These are phyloP conservation scores for Plasmodium gonderi DNA, from an alignment of 169 alveolate species.

Conservation along the genomic window DNA sequence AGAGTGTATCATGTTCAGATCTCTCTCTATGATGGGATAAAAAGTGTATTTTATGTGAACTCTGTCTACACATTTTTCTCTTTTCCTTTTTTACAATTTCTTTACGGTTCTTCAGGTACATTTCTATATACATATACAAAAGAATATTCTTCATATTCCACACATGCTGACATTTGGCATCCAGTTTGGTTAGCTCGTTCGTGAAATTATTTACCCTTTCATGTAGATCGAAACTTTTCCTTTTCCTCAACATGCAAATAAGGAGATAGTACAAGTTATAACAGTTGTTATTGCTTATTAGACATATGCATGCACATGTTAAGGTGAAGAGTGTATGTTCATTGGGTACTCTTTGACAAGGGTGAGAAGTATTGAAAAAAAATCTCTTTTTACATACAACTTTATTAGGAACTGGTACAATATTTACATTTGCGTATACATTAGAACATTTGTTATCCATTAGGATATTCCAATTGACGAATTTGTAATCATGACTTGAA, in stretches of 20 bases:
- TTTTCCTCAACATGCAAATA: background rate
- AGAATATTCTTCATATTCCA: constrained; percentile 50
- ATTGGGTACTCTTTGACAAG: no score
- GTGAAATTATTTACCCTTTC: constrained; percentile 11
- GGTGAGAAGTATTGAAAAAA: no score
- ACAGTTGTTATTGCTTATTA: constrained; percentile 31
- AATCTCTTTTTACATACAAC: no score
- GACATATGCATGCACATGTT: constrained; percentile 43
- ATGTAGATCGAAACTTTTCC: background rate
- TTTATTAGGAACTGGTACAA: no score
- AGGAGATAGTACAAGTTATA: constrained; percentile 33
- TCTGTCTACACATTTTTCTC: background rate
- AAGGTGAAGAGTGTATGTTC: background rate
- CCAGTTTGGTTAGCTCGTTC: constrained; percentile 30
- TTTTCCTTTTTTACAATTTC: background rate
- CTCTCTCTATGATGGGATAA: background rate
- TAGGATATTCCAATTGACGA: background rate
- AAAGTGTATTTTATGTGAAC: background rate
- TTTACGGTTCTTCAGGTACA: background rate
- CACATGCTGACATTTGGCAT: constrained; percentile 34
- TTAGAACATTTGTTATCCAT: no score
- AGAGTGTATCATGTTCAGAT: background rate
- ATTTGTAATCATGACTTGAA: no score
- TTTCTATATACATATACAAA: constrained; percentile 27
- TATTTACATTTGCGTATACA: no score